Base-by-base conservation (phyloP, 305 asterid species). In the Solanum hybrid region DNA sequence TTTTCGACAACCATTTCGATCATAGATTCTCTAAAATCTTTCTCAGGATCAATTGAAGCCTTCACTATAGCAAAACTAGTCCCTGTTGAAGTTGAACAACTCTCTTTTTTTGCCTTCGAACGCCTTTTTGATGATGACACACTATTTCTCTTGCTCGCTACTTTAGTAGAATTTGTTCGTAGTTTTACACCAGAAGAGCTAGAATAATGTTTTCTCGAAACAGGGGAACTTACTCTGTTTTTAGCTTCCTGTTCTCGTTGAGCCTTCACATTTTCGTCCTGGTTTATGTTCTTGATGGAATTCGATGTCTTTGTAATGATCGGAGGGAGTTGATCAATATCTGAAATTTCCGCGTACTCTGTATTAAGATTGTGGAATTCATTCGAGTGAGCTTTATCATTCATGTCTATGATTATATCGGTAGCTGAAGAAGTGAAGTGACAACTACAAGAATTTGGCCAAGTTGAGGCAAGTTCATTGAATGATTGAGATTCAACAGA, bases 1-100 rank as follows among this genome's bases (percentile, higher is more conserved):
- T 97, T 96, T 92, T 97, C 98, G 84, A 91, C 93, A 4, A 97
- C 93, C 99, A 97, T 97, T 89, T 97, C 99, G 94, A 93, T 88
- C 98, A 96, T 97, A 1, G 99, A 97, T 0, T 97, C 98, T 86
- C 93, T 92, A 89, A 97, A 96, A 90, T 97, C 99, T 29, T 90
- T 95, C 67, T 96, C 94, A 0, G 99, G 99, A 90, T 97, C 98
- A 26, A 94, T n/a, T 5, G 99, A 97, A 4, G 98, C 93, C 89
- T 97, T 97, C 79, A 97, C 99, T 24, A 97, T 90, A 18, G 98
- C 99, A 78, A 97, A 92, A 40, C 99, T 80, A 3, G 86, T 92
- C 90, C 93, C 96, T 0, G 95, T 64, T 20, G 88, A 22, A 0
- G 94, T 8, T 11, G 77, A 22, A 83, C 89, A 91, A 2, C 39